A percentile compares a stretch with the other conserved stretches of the same genome.
Evolutionary conservation across 768 basidiomycete species (phyloP).

Genomic region (Plicaturopsis crispa): DNA sequence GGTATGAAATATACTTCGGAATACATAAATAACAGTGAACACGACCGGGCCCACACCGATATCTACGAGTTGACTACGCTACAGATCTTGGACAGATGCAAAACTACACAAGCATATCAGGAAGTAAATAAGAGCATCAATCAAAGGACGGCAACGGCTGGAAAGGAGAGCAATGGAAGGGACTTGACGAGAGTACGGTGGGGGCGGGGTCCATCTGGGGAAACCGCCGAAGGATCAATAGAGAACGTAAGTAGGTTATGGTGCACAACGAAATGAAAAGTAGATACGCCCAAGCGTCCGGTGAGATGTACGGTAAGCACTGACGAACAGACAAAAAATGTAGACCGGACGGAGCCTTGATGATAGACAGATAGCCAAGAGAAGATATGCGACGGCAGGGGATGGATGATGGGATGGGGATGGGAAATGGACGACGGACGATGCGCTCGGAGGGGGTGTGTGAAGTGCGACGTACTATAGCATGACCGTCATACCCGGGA

Average conservation of each 20-base stretch:
- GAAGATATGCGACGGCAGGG: not conserved
- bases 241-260: not conserved
- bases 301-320: not conserved
- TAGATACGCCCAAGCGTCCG: not conserved
- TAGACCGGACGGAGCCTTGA: not conserved
- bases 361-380: not conserved
- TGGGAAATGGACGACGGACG: no score
- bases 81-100: no score
- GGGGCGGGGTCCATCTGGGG: not conserved
- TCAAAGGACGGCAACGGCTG: not conserved
- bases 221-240: not conserved
- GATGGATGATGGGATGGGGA: not conserved
- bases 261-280: not conserved
- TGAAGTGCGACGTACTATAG: no score
- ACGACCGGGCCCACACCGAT: no score
- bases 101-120: no score
- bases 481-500: constrained; percentile 24
- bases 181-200: not conserved
- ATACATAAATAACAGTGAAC: no score
- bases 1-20: no score
- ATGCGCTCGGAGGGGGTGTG: no score
- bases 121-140: not conserved
- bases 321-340: not conserved
- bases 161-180: not conserved
- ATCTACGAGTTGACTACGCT: no score